These are phyloP conservation scores for Lactarius pseudohatsudake DNA, from an alignment of 768 basidiomycete species.

Conservation along the genomic window DNA sequence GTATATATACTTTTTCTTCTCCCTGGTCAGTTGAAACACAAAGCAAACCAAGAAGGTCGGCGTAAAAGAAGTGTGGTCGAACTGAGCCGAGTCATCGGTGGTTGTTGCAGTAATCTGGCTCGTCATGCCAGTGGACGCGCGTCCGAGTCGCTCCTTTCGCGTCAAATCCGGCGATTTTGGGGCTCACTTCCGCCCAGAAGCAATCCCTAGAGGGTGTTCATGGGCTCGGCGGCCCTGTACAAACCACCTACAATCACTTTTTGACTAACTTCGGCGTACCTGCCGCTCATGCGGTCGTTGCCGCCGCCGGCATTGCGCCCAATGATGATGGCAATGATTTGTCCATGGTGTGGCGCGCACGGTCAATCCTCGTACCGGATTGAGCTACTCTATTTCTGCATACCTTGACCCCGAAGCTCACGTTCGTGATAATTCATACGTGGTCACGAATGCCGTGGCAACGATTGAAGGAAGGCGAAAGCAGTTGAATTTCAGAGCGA, in stretches of 20 bases:
- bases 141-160: neutral
- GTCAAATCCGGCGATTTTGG: slow-evolving; percentile 20
- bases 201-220: slow-evolving; percentile 15
- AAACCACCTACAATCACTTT: slow-evolving; percentile 25
- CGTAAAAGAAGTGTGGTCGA: neutral
- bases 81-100: no score
- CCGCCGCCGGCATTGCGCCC: slow-evolving; percentile 18
- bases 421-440: slow-evolving; percentile 17
- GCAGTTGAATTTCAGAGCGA: slow-evolving; percentile 22
- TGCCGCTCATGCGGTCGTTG: slow-evolving; percentile 24
- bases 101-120: no score
- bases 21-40: neutral
- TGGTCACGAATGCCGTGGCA: slow-evolving; percentile 22
- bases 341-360: slow-evolving; percentile 28
- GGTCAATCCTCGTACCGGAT: slow-evolving; percentile 18
- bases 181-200: slow-evolving; percentile 14
- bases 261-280: slow-evolving; percentile 25
- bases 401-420: slow-evolving; percentile 22
- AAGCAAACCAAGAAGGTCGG: neutral
- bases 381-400: slow-evolving; percentile 24
- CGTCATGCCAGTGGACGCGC: no score
- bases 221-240: slow-evolving; percentile 17
- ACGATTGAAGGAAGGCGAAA: slow-evolving; percentile 20
- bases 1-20: neutral
- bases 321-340: slow-evolving; percentile 26